These are phyloP conservation scores for Zygnema cylindricum DNA, from an alignment of 139 green algal genomes.

Conservation along the genomic window DNA sequence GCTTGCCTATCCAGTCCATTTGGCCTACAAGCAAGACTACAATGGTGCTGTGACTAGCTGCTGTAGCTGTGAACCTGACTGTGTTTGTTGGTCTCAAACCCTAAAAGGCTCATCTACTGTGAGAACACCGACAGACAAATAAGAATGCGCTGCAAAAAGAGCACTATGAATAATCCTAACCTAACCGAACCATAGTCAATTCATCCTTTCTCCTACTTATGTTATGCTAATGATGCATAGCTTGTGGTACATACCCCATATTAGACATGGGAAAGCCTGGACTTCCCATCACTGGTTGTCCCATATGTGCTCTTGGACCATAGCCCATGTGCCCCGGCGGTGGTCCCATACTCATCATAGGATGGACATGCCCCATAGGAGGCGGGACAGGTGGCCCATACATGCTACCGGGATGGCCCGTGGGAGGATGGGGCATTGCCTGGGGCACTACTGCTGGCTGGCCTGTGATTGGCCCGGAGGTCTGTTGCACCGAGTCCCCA, in stretches of 20 bases:
- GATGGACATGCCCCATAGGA: constrained; percentile 21
- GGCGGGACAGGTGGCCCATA: not conserved
- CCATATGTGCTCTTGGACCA: constrained; percentile 36
- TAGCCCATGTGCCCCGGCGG: constrained; percentile 28
- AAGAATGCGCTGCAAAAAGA: no score
- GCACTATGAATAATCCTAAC: no score
- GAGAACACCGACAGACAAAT: no score
- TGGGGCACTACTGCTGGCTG: constrained; percentile 31
- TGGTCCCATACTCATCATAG: constrained; percentile 36
- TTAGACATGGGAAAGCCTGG: constrained; percentile 39
- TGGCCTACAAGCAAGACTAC: no score
- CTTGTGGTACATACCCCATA: constrained; percentile 34
- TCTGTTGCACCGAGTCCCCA: constrained; percentile 11
- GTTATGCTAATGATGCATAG: constrained; percentile 41
- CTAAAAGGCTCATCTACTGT: no score
- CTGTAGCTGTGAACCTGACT: no score
- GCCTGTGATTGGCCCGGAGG: constrained; percentile 41
- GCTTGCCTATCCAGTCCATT: no score
- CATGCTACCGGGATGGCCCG: constrained; percentile 8
- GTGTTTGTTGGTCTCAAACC: no score
- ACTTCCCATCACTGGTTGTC: constrained; percentile 25
- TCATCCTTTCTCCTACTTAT: no score
- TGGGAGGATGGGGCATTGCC: not conserved
- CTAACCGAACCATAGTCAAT: no score
- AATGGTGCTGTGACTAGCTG: no score